These are phyloP conservation scores for Cantharellus anzutake DNA, from an alignment of 768 basidiomycete species.

Conservation along the genomic window DNA sequence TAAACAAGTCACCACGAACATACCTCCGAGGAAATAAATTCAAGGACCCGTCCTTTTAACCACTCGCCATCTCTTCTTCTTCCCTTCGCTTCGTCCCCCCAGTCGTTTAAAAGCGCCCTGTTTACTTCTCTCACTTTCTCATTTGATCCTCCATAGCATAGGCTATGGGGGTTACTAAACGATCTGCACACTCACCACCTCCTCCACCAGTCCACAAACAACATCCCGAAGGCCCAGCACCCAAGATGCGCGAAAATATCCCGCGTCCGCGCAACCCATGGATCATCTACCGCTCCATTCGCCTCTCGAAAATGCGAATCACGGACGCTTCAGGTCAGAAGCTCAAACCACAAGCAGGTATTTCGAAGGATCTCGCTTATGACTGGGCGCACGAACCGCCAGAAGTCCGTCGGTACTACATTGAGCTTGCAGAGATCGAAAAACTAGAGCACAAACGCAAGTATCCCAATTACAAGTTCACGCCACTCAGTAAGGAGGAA, in stretches of 20 bases:
- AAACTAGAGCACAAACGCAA: background rate
- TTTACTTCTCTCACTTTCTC: too few species aligned
- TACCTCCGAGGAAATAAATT: too few species aligned
- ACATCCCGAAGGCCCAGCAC: background rate
- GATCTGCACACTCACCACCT: background rate
- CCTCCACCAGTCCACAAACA: background rate
- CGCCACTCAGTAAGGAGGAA: background rate
- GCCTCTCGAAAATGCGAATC: slow-evolving; percentile 14
- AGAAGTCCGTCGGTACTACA: slow-evolving; percentile 24
- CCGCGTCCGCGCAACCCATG: slow-evolving; percentile 67
- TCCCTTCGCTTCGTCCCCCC: too few species aligned
- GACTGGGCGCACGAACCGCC: slow-evolving; percentile 44
- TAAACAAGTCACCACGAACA: too few species aligned
- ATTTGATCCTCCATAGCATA: too few species aligned
- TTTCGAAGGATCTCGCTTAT: slow-evolving; percentile 41
- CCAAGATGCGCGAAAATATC: background rate
- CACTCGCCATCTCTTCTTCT: too few species aligned
- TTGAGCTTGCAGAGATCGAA: slow-evolving; percentile 7
- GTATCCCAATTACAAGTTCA: background rate
- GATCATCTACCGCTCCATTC: slow-evolving; percentile 60
- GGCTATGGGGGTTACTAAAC: background rate
- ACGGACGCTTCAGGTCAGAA: slow-evolving; percentile 7
- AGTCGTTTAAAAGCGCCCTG: too few species aligned
- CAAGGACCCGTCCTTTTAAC: too few species aligned
- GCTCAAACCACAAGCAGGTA: slow-evolving; percentile 33